phyloP scores from a whole-genome alignment of 2,329 filamentous ascomycete genomes.

The Achaetomium macrosporum region DNA sequence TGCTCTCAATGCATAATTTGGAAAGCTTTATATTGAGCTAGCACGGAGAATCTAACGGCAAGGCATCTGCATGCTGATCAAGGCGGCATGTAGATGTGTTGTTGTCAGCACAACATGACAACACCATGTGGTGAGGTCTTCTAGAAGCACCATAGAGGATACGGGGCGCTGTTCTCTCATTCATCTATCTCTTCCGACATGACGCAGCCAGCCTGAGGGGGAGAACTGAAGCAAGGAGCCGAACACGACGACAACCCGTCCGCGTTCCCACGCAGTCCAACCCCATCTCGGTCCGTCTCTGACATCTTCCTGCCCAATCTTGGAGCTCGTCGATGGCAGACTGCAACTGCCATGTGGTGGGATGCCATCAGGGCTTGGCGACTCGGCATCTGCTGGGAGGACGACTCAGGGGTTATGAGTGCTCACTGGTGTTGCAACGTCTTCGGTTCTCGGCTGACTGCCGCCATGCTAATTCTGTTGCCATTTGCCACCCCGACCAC shows the following conservation, averaged over 20 bases:
- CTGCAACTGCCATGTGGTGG: conserved; percentile 1
- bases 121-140: no score
- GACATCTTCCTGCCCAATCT: conserved; percentile 1
- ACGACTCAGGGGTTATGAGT: neutral
- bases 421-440: neutral
- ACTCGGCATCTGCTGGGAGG: neutral
- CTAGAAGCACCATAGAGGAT: no score
- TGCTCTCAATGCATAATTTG: no score
- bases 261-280: neutral
- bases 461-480: neutral
- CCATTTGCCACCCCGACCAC: neutral
- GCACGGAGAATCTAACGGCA: no score
- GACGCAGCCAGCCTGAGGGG: no score
- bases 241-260: neutral
- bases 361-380: neutral
- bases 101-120: no score
- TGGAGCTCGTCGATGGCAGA: neutral
- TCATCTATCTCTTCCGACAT: no score
- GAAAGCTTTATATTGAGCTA: no score
- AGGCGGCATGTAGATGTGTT: no score
- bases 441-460: neutral
- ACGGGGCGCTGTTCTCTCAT: no score
- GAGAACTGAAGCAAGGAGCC: no score
- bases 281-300: neutral
- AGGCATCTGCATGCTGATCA: no score